phyloP scores from a whole-genome alignment of 441 rosid genomes.

The Bocquillonia castaneifolia region DNA sequence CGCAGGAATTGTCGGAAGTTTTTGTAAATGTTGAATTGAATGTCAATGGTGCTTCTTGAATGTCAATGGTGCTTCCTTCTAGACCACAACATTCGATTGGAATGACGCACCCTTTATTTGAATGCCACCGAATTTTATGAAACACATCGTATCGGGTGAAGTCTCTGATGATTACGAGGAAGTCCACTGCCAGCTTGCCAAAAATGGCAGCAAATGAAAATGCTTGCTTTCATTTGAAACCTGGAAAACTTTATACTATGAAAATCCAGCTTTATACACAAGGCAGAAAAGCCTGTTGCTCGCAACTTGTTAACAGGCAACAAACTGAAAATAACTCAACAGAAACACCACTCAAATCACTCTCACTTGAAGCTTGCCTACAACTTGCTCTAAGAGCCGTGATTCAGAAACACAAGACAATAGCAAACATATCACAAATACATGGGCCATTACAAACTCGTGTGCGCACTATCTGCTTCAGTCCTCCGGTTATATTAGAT shows the following conservation, averaged over 20 bases:
- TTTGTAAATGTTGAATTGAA: too few species aligned
- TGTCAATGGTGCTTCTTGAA: too few species aligned
- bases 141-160: too few species aligned
- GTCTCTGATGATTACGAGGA: too few species aligned
- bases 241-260: constrained; percentile 20
- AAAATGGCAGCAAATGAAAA: too few species aligned
- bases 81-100: too few species aligned
- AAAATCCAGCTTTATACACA: constrained; percentile 27
- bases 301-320: constrained; percentile 10
- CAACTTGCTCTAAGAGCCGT: background rate
- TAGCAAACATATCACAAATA: constrained; percentile 11
- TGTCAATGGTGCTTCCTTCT: too few species aligned
- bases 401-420: constrained; percentile 1
- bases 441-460: constrained; percentile 10
- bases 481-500: background rate
- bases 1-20: too few species aligned
- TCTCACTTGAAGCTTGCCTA: constrained; percentile 17
- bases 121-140: too few species aligned
- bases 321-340: constrained; percentile 1
- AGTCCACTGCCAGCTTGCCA: too few species aligned
- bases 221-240: too few species aligned
- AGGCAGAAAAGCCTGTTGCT: constrained; percentile 15
- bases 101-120: too few species aligned
- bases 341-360: constrained; percentile 19
- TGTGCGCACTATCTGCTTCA: background rate